phyloP scores from a whole-genome alignment of 192 early-diverging fungal genomes.

The Umbelopsis sp. region DNA sequence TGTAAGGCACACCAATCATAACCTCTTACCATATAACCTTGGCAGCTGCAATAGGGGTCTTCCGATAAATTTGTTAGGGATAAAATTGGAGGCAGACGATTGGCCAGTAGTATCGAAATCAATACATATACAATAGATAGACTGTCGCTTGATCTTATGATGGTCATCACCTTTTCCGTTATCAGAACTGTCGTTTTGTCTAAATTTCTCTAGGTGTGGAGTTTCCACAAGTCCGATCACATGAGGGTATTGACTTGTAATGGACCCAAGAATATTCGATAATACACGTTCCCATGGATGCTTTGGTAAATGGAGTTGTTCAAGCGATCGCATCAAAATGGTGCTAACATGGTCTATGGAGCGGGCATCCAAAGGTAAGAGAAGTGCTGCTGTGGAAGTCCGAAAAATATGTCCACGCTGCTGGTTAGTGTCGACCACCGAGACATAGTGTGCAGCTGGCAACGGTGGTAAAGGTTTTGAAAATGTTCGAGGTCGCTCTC shows the following conservation, averaged over 20 bases:
- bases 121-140: slow-evolving; percentile 3
- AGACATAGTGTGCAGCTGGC: background rate
- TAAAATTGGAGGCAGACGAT: background rate
- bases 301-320: background rate
- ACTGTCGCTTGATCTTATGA: background rate
- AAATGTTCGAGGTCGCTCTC: background rate
- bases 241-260: slow-evolving; percentile 12
- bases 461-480: slow-evolving; percentile 8
- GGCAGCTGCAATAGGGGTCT: background rate
- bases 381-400: background rate
- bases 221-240: slow-evolving; percentile 18
- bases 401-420: slow-evolving; percentile 10
- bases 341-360: background rate
- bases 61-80: background rate
- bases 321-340: background rate
- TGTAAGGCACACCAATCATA: background rate
- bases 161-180: slow-evolving; percentile 9
- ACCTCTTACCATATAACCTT: background rate
- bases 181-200: slow-evolving; percentile 1
- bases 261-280: slow-evolving; percentile 1
- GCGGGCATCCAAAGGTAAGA: slow-evolving; percentile 1
- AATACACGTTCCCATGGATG: background rate
- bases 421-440: background rate
- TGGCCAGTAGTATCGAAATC: background rate
- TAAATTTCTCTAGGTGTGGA: background rate